Evolutionary conservation across 2,329 filamentous ascomycete species (phyloP), one percentile per base, ranked within the genome.

Genomic region (Periconia digitata): DNA sequence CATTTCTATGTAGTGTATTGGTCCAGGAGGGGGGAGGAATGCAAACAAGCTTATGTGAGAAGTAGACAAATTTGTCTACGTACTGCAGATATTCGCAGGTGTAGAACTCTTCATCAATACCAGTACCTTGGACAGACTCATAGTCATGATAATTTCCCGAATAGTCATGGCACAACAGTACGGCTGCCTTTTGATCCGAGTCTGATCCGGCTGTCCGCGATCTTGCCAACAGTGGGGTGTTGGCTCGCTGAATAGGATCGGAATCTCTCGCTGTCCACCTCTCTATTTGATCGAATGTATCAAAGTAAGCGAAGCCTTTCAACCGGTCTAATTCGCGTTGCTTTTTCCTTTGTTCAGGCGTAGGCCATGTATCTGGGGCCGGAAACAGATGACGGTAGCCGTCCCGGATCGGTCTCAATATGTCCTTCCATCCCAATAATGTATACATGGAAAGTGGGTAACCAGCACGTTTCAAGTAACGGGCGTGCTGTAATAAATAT

Each of bases 1-100:
- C 76, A 49, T 76, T 76, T 4, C 74, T 69, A 56, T 78, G 76
- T n/a, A 76, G 67, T 5, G 68, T 58, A 43, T 77, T 77, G 20
- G 68, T 74, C 75, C 74, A 78, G 12, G 72, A 62, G 5, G 74
- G 70, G 8, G 76, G 75, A 2, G 75, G 75, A 13, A 75, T 59
- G 27, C 73, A 72, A 8, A 74, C 72, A 3, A 76, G 64, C 49
- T 76, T 75, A 53, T 78, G 75, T 1, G 75, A 76, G 49, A 78
- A 77, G 54, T 78, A 78, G n/a, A 76, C 60, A 51, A 78, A 77
- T 1, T 62, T 64, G 35, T 74, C 69, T 15, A 77, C 64, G 47
- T 65, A 71, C 53, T 76, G 72, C 32, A 77, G 65, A 47, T 76
- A 72, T 51, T 76, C 67, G 59, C 73, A 74, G 2, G 65, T 62